Evolutionary conservation across 257 asterid genomes (phyloP).

Genomic region (Coffea canephora): DNA sequence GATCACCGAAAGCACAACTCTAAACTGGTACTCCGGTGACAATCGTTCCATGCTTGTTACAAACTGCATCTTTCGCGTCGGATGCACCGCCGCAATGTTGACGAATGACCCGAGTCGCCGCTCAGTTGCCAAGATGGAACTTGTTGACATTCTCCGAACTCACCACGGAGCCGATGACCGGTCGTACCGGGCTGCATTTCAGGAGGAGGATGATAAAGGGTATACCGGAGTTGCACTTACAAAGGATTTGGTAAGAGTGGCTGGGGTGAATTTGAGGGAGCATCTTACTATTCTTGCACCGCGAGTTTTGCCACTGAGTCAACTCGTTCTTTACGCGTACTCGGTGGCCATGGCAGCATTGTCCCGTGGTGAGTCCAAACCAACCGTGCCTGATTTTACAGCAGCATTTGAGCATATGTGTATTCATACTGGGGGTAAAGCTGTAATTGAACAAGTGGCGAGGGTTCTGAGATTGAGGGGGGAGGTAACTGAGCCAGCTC

Average conservation of each 20-base stretch:
- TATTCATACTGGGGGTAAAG: slow-evolving; percentile 65
- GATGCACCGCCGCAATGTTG: slow-evolving; percentile 56
- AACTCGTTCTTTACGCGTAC: slow-evolving; percentile 38
- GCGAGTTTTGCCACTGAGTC: slow-evolving; percentile 50
- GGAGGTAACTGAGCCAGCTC: slow-evolving; percentile 55
- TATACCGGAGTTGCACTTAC: slow-evolving; percentile 48
- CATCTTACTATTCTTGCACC: slow-evolving; percentile 54
- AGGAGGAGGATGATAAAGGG: slow-evolving; percentile 65
- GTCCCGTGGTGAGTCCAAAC: slow-evolving; percentile 18
- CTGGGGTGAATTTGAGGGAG: slow-evolving; percentile 38
- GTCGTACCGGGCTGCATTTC: slow-evolving; percentile 52
- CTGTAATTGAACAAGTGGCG: slow-evolving; percentile 52
- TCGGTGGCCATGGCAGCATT: slow-evolving; percentile 15
- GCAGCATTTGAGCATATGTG: slow-evolving; percentile 61
- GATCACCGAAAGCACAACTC: slow-evolving; percentile 47
- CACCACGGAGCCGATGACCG: slow-evolving; percentile 63
- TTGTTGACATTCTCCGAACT: slow-evolving; percentile 48
- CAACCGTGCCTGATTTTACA: slow-evolving; percentile 48
- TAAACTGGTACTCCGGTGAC: slow-evolving; percentile 64
- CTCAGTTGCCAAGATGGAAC: slow-evolving; percentile 49
- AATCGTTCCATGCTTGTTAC: slow-evolving; percentile 66
- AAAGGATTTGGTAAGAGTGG: slow-evolving; percentile 55
- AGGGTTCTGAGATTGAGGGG: slow-evolving; percentile 39
- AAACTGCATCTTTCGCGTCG: slow-evolving; percentile 65
- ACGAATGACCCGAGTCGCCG: slow-evolving; percentile 42